These are phyloP conservation scores for Wilcoxina mikolae DNA, from an alignment of 495 filamentous ascomycete genomes.

Conservation along the genomic window DNA sequence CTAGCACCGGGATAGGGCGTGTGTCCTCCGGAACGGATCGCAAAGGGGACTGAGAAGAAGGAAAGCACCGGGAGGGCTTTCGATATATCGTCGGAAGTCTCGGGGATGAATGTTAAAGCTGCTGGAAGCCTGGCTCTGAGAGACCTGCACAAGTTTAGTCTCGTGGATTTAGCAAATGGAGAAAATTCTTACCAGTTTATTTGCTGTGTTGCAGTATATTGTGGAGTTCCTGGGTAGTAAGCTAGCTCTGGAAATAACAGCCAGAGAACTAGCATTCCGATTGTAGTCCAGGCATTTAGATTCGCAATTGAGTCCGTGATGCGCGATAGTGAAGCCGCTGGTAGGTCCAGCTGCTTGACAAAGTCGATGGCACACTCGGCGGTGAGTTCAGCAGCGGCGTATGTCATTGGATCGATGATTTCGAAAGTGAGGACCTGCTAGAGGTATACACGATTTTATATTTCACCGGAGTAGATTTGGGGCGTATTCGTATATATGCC, in stretches of 20 bases:
- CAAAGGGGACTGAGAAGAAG: slow-evolving; percentile 30
- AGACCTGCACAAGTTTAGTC: not conserved
- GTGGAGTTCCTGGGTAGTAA: not conserved
- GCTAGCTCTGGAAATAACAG: not conserved
- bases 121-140: not conserved
- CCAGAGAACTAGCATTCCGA: not conserved
- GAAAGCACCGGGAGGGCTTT: not conserved
- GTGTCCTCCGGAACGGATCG: slow-evolving; percentile 41
- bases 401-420: no score
- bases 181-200: not conserved
- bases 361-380: not conserved
- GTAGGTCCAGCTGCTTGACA: not conserved
- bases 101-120: slow-evolving; percentile 2
- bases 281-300: not conserved
- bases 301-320: not conserved
- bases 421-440: no score
- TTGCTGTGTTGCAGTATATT: not conserved
- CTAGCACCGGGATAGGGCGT: slow-evolving; percentile 17
- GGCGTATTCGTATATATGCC: no score
- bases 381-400: no score
- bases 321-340: no score
- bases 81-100: not conserved
- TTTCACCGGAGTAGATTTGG: no score
- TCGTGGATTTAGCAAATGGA: not conserved
- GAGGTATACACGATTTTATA: no score